Evolutionary conservation across 1,284 basidiomycete genomes (phyloP), one percentile per base, ranked within the genome.

Genomic region (Boletus semigastroideus): DNA sequence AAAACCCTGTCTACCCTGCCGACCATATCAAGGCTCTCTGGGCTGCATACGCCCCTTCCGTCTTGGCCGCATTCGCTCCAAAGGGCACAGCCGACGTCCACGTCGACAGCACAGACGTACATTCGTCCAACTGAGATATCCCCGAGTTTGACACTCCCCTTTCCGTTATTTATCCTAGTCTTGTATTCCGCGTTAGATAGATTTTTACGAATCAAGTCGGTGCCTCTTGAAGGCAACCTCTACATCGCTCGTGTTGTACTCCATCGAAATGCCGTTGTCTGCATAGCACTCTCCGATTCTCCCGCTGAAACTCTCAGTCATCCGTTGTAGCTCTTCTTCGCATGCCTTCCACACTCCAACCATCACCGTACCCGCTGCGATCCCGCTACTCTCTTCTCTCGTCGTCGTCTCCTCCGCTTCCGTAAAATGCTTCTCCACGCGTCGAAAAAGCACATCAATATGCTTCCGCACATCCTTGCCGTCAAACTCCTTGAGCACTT

Each of bases 361-460:
- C 72, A 94, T 76, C 46, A 93, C 83, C 8, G 82, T 86, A 0
- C 86, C 84, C 8, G 85, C 72, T 9, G 78, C 72, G 43, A 83
- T 81, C 9, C 79, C 80, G 17, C 74, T 77, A 52, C 71, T 76
- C 46, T 84, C 80, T 55, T 84, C 86, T 3, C 75, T 77, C 6
- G 77, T 80, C 4, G 79, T 69, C 60, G 84, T 87, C 56, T 87
- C 87, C 9, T 84, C 80, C 0, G 82, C 81, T 61, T 93, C 90
- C 4, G 85, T 85, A 67, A 98, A 98, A 67, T 98, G 96, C 70
- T 99, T 99, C 69, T 94, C 92, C 25, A 99, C 92, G 9, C 96
- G 84, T 66, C 92, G 92, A 66, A 87, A 90, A 40, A 99, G 78
- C 10, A 84, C 82, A 55, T 98, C 96, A 44, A 98, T 77, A 56